Percentiles rank a stretch among this genome's conserved stretches.
phyloP scores from a whole-genome alignment of 306 rosid species.

The Rosa multiflora region DNA sequence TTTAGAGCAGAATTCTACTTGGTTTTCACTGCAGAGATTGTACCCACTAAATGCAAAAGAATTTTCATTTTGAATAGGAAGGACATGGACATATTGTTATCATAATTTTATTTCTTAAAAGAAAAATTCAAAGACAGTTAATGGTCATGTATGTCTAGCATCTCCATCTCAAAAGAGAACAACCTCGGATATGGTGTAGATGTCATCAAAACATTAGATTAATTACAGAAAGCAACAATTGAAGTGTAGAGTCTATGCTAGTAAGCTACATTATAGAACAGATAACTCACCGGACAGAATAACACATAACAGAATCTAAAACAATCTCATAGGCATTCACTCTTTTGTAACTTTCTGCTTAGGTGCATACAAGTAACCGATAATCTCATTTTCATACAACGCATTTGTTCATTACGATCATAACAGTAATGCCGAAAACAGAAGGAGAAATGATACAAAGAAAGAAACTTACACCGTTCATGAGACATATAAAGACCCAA shows the following conservation, averaged over 20 bases:
- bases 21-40: neutral
- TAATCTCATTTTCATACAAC: neutral
- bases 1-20: neutral
- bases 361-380: neutral
- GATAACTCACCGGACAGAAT: neutral
- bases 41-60: neutral
- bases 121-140: neutral
- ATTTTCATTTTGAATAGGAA: neutral
- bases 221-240: no score
- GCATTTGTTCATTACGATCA: neutral
- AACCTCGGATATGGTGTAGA: neutral
- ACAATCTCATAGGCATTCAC: neutral
- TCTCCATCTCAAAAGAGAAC: neutral
- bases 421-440: neutral
- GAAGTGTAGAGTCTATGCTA: neutral
- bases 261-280: neutral
- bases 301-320: neutral
- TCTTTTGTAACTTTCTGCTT: neutral
- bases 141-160: neutral
- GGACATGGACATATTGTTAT: neutral
- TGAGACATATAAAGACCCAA: slow-evolving; percentile 78
- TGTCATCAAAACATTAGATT: neutral
- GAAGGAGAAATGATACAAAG: slow-evolving; percentile 9
- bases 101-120: neutral
- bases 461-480: slow-evolving; percentile 74